Percentiles rank a stretch among this genome's conserved stretches.
Conservation (phyloP, 805 yeast genomes). For the Isabelozyma rhagii region DNA sequence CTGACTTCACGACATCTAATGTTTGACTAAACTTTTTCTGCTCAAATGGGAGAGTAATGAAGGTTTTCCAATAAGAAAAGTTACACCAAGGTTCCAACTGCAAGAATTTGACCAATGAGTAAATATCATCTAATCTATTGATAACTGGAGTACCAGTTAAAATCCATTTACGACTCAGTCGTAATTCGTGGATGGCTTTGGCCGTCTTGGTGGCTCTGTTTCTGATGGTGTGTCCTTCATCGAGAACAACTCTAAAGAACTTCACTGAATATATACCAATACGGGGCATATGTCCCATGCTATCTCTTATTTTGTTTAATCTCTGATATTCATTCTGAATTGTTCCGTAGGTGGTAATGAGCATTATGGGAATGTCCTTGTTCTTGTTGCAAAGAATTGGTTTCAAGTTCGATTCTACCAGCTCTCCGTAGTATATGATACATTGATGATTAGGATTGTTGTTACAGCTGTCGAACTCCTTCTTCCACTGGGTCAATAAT, state of each 20-base stretch:
- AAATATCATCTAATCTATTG: conserved; percentile 82
- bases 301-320: conserved; percentile 28
- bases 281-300: conserved; percentile 22
- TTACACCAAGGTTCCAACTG: conserved; percentile 88
- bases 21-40: conserved; percentile 68
- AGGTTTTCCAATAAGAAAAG: conserved; percentile 81
- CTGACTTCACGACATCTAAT: conserved; percentile 77
- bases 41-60: conserved; percentile 81
- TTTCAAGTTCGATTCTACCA: conserved; percentile 48
- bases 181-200: conserved; percentile 67
- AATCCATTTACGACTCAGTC: conserved; percentile 71
- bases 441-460: conserved; percentile 42
- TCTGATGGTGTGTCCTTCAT: conserved; percentile 88
- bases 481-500: conserved; percentile 85
- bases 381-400: conserved; percentile 35
- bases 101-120: conserved; percentile 69
- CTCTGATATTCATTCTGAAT: conserved; percentile 71
- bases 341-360: conserved; percentile 86
- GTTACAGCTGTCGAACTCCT: conserved; percentile 65
- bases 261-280: conserved; percentile 67
- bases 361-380: conserved; percentile 57
- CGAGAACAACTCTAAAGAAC: conserved; percentile 74
- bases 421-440: conserved; percentile 74
- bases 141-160: conserved; percentile 93
- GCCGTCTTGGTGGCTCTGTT: conserved; percentile 78